These are phyloP conservation scores for Leptographium radiaticola DNA, from an alignment of 2,329 filamentous ascomycete genomes.

Conservation along the genomic window DNA sequence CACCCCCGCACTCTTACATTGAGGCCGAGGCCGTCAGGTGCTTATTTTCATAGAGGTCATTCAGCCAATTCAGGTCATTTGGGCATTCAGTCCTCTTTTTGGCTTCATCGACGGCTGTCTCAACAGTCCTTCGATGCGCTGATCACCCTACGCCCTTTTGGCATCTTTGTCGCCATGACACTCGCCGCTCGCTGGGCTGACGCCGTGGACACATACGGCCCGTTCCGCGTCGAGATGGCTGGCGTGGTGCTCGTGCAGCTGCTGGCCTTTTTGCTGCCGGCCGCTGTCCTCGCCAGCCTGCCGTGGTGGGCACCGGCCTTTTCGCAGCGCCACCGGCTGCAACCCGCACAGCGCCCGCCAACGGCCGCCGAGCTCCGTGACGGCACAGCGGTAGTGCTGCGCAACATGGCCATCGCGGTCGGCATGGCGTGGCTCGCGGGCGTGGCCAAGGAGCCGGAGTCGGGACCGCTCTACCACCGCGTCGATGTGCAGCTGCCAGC, in stretches of 20 bases:
- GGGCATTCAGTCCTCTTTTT: not conserved
- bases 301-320: slow-evolving; percentile 32
- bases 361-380: slow-evolving; percentile 27
- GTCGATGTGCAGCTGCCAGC: slow-evolving; percentile 25
- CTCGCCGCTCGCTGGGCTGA: slow-evolving; percentile 10
- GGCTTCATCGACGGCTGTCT: not conserved
- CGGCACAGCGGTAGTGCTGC: slow-evolving; percentile 29
- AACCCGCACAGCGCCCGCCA: slow-evolving; percentile 36
- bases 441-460: slow-evolving; percentile 2
- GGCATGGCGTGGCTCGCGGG: slow-evolving; percentile 15
- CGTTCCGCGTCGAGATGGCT: slow-evolving; percentile 23
- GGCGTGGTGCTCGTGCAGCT: slow-evolving; percentile 27
- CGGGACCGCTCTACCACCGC: slow-evolving; percentile 17
- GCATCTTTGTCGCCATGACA: not conserved
- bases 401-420: slow-evolving; percentile 32
- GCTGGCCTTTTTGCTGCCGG: slow-evolving; percentile 33
- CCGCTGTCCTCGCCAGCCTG: slow-evolving; percentile 27
- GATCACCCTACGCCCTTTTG: too few relatives aligned
- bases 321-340: slow-evolving; percentile 38
- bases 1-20: too few relatives aligned
- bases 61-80: too few relatives aligned
- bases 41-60: too few relatives aligned
- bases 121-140: not conserved
- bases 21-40: too few relatives aligned
- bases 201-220: slow-evolving; percentile 11